Conservation (phyloP, 2,329 filamentous ascomycete genomes). For the Macroventuria anomochaeta region DNA sequence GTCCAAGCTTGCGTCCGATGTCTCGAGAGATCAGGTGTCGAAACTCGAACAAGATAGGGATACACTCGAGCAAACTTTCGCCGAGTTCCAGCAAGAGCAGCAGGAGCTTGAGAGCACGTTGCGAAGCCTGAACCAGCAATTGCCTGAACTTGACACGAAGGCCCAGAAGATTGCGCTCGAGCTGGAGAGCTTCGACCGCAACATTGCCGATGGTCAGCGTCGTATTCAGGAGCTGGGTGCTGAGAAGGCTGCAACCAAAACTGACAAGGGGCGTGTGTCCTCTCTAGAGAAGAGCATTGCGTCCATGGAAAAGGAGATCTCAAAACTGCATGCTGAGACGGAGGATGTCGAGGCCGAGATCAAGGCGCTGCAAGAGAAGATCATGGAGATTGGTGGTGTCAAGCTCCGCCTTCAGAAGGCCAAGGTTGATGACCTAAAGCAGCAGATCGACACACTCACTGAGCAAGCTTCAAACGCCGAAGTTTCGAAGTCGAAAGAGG, state of each 20-base stretch:
- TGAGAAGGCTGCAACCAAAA: slow-evolving; percentile 80
- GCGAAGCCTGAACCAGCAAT: slow-evolving; percentile 74
- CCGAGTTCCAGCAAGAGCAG: slow-evolving; percentile 84
- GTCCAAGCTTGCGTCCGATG: slow-evolving; percentile 87
- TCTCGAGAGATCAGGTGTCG: slow-evolving; percentile 83
- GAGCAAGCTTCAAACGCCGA: slow-evolving; percentile 88
- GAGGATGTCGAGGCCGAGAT: slow-evolving; percentile 91
- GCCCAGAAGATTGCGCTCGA: slow-evolving; percentile 92
- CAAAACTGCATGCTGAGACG: slow-evolving; percentile 82
- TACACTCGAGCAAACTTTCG: slow-evolving; percentile 79
- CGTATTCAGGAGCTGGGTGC: slow-evolving; percentile 83
- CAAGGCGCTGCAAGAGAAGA: slow-evolving; percentile 90
- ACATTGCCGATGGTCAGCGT: slow-evolving; percentile 81
- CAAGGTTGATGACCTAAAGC: slow-evolving; percentile 84
- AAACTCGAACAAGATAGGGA: slow-evolving; percentile 90
- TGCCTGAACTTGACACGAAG: slow-evolving; percentile 85
- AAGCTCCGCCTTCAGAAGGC: slow-evolving; percentile 88
- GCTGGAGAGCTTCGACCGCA: slow-evolving; percentile 83
- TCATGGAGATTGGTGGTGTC: slow-evolving; percentile 97
- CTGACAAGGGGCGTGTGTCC: slow-evolving; percentile 76
- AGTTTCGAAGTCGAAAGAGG: slow-evolving; percentile 86
- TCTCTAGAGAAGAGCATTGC: slow-evolving; percentile 79
- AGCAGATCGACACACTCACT: slow-evolving; percentile 78
- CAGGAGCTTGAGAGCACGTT: slow-evolving; percentile 77
- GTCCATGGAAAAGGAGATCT: slow-evolving; percentile 77